phyloP scores from a whole-genome alignment of 2,329 filamentous ascomycete genomes.

The Polychaeton citri region DNA sequence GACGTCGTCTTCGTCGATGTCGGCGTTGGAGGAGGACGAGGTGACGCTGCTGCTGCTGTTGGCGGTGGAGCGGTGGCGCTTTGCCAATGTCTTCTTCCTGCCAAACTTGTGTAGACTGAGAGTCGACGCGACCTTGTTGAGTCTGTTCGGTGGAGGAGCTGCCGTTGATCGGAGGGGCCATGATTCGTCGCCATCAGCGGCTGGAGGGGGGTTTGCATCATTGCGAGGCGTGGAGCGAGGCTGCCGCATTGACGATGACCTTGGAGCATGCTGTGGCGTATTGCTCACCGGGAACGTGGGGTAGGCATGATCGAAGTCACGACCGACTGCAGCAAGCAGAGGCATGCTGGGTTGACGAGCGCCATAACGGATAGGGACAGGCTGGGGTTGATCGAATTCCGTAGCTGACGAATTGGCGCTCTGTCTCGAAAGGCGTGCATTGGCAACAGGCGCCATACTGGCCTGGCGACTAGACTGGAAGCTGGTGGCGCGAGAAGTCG shows the following conservation, averaged over 20 bases:
- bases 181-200: too few species aligned
- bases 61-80: too few species aligned
- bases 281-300: not conserved
- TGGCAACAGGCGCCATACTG: not conserved
- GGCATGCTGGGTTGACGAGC: not conserved
- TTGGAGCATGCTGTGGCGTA: not conserved
- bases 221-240: not conserved
- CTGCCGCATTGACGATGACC: not conserved
- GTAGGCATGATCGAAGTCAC: not conserved
- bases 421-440: not conserved
- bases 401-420: not conserved
- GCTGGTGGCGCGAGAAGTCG: not conserved
- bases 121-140: not conserved
- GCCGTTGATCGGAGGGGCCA: too few species aligned
- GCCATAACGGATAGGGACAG: not conserved
- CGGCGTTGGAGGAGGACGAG: not conserved
- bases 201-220: not conserved
- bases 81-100: not conserved
- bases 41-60: not conserved
- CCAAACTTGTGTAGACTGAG: not conserved
- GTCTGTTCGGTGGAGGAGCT: not conserved
- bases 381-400: not conserved
- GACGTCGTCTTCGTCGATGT: not conserved
- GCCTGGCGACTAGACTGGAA: not conserved
- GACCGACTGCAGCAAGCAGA: not conserved